Evolutionary conservation across 129 eudicot species (phyloP), one percentile per base, ranked within the genome.

Genomic region (Heracleum sosnowskyi): DNA sequence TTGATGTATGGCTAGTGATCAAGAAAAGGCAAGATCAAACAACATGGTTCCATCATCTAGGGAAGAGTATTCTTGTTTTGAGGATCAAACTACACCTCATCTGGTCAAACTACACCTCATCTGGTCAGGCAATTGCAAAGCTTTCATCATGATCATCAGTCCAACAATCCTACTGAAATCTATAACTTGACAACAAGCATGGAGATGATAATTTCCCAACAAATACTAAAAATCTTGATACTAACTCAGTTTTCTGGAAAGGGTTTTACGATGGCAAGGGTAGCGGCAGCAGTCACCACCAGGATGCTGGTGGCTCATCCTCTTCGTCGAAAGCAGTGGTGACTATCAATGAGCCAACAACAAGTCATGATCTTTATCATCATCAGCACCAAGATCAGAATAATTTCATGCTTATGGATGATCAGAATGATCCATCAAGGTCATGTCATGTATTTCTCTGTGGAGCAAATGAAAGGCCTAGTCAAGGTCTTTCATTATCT

Each of bases 401-500:
- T 70, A 53, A 76, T 35, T 51, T 51, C 12, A 36, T 80, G 46
- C 74, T 81, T 73, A 80, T 80, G 35, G 90, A 86, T 76, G 91
- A 93, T 66, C 72, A 66, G 4, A 51, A 75, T 20, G 78, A 75
- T 49, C 78, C 78, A 29, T 79, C 90, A 10, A 84, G 94, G 77
- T 85, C 78, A 51, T 47, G 42, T 34, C 68, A 89, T 83, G 95
- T 88, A 34, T 86, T 92, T 82, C 84, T 91, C 35, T 90, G 97
- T 86, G 93, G 91, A 86, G 87, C 88, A 69, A 88, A 92, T 75
- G 97, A 90, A 81, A 90, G 89, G 83, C 96, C 91, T 22, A 88
- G 93, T 77, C 97, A 90, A 80, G 96, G 98, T 4, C 92, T 93
- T 40, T 93, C 98, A 4, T 89, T 93, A 47, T 93, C 98, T 74